These are phyloP conservation scores for Exutisphaerella laricina DNA, from an alignment of 2,329 filamentous ascomycete species.

Conservation along the genomic window DNA sequence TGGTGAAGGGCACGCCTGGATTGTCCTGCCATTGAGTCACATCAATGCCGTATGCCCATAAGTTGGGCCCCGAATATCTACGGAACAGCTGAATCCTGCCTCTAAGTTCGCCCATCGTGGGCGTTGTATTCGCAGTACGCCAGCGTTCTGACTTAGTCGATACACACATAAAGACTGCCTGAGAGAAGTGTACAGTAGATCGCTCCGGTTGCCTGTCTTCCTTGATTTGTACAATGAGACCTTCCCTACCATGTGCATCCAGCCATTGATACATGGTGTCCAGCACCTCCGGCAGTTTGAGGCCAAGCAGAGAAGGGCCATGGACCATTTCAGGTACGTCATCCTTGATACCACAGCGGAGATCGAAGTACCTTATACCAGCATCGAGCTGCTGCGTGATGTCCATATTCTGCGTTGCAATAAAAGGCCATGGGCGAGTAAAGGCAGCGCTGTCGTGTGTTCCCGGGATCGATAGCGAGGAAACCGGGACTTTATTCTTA, in stretches of 20 bases:
- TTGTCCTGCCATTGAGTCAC: conserved; percentile 34
- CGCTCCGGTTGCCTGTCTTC: conserved; percentile 31
- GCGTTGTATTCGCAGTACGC: conserved; percentile 33
- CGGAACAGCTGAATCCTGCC: conserved; percentile 35
- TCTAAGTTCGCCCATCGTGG: conserved; percentile 30
- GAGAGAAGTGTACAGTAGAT: conserved; percentile 35
- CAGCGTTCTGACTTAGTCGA: conserved; percentile 25
- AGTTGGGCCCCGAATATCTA: conserved; percentile 25
- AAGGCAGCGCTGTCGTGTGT: conserved; percentile 36
- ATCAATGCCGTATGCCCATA: conserved; percentile 30
- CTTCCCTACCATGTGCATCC: conserved; percentile 27
- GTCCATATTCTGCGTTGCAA: conserved; percentile 31
- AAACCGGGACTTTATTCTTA: conserved; percentile 23
- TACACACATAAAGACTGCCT: conserved; percentile 32
- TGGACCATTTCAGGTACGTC: conserved; percentile 35
- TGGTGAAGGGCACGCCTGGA: conserved; percentile 32
- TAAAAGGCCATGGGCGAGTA: conserved; percentile 32
- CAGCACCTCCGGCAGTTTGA: conserved; percentile 28
- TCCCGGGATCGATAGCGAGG: conserved; percentile 32
- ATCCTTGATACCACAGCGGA: conserved; percentile 32
- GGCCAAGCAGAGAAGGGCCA: conserved; percentile 28
- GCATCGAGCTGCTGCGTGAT: conserved; percentile 29
- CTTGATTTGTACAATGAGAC: conserved; percentile 34
- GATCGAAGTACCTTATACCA: conserved; percentile 35
- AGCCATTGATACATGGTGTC: conserved; percentile 30